phyloP scores from a whole-genome alignment of 768 basidiomycete genomes.

The Mycena galericulata region DNA sequence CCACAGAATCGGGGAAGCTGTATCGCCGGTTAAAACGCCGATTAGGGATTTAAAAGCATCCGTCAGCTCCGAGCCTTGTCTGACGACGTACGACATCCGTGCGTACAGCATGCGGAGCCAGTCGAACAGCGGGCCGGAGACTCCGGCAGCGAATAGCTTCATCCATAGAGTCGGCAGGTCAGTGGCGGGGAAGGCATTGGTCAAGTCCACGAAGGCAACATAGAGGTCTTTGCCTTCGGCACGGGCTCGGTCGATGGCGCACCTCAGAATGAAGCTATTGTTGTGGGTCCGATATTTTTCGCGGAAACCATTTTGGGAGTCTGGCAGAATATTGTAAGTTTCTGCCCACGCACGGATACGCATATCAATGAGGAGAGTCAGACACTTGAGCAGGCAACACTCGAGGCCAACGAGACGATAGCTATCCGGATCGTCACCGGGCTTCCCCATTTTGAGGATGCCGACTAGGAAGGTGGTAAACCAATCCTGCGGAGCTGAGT shows the following conservation, averaged over 20 bases:
- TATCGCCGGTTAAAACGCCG: too few relatives aligned
- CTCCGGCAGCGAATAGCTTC: constrained; percentile 40
- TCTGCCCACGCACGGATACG: too few relatives aligned
- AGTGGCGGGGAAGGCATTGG: constrained; percentile 51
- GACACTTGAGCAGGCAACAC: constrained; percentile 37
- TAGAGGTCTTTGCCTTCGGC: too few relatives aligned
- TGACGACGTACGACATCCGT: constrained; percentile 38
- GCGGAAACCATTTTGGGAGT: too few relatives aligned
- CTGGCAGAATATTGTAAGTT: too few relatives aligned
- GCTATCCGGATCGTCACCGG: constrained; percentile 26
- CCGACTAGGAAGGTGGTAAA: constrained; percentile 20
- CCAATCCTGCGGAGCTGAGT: too few relatives aligned
- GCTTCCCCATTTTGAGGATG: constrained; percentile 36
- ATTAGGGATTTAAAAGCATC: constrained; percentile 36
- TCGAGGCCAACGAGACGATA: constrained; percentile 38
- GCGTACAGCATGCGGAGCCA: constrained; percentile 39
- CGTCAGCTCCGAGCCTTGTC: constrained; percentile 24
- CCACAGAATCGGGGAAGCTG: constrained; percentile 43
- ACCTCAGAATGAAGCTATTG: too few relatives aligned
- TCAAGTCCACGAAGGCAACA: constrained; percentile 45
- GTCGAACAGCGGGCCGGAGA: too few relatives aligned
- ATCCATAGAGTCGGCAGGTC: constrained; percentile 47
- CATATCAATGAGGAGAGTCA: constrained; percentile 39
- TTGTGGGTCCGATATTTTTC: too few relatives aligned
- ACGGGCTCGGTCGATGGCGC: too few relatives aligned